A percentile compares a stretch with the other conserved stretches of the same genome.
These are phyloP conservation scores for Plasmodium ovale DNA, from an alignment of 169 alveolate genomes.

Conservation along the genomic window DNA sequence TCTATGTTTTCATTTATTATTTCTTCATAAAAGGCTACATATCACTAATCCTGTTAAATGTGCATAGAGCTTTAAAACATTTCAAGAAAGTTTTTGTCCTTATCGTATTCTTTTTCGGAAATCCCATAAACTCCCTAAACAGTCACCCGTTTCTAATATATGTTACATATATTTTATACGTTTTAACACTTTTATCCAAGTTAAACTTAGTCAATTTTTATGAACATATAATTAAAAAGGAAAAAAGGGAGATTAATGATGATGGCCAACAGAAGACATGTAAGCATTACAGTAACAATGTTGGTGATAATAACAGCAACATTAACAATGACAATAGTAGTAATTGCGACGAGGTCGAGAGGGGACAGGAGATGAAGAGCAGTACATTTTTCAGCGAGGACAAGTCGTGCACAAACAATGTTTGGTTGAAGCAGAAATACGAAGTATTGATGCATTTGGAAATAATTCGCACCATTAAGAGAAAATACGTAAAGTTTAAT, in stretches of 20 bases:
- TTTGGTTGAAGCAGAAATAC: constrained; percentile 64
- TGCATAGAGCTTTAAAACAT: constrained; percentile 39
- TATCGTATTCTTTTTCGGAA: constrained; percentile 57
- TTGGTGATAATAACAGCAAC: background rate
- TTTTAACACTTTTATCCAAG: constrained; percentile 53
- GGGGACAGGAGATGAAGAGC: constrained; percentile 13
- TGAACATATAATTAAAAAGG: constrained; percentile 23
- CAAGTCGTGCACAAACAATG: background rate
- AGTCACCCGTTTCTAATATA: constrained; percentile 59
- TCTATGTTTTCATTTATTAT: constrained; percentile 52
- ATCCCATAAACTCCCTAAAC: constrained; percentile 59
- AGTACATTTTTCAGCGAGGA: constrained; percentile 4
- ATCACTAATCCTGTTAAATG: constrained; percentile 46
- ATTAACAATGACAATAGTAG: background rate
- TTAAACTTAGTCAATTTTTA: constrained; percentile 40
- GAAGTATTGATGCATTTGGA: constrained; percentile 73
- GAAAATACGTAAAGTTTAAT: constrained; percentile 45
- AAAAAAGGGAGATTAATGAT: background rate
- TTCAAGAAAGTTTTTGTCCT: constrained; percentile 70
- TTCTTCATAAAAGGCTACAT: constrained; percentile 66
- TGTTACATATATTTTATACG: constrained; percentile 71
- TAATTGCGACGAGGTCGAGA: constrained; percentile 1
- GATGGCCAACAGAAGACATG: constrained; percentile 1
- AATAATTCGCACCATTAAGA: constrained; percentile 67
- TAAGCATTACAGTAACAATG: background rate